phyloP scores from a whole-genome alignment of 805 yeast species.

The Cyberlindnera lachancei region DNA sequence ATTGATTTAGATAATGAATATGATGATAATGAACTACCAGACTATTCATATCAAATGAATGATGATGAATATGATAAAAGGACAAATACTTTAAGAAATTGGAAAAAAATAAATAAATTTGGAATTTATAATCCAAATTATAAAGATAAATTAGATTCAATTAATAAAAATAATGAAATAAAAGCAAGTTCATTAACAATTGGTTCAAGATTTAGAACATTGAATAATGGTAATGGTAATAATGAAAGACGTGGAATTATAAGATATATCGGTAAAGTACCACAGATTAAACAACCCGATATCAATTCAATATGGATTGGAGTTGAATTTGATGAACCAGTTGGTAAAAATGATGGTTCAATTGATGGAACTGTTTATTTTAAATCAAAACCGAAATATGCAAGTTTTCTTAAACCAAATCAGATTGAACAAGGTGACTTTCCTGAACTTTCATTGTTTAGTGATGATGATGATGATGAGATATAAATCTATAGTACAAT shows the following conservation, averaged over 20 bases:
- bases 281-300: slow-evolving; percentile 47
- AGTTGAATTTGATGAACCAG: slow-evolving; percentile 75
- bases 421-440: slow-evolving; percentile 65
- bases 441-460: slow-evolving; percentile 39
- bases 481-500: slow-evolving; percentile 3
- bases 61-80: slow-evolving; percentile 57
- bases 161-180: slow-evolving; percentile 21
- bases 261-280: slow-evolving; percentile 59
- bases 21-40: slow-evolving; percentile 18
- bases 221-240: slow-evolving; percentile 33
- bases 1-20: too few species aligned
- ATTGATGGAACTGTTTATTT: slow-evolving; percentile 58
- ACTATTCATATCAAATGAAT: slow-evolving; percentile 37
- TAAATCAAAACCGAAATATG: slow-evolving; percentile 47
- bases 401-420: slow-evolving; percentile 70
- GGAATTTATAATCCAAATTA: slow-evolving; percentile 66
- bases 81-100: slow-evolving; percentile 56
- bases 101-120: slow-evolving; percentile 64
- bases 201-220: slow-evolving; percentile 48
- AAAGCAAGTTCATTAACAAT: slow-evolving; percentile 30
- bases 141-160: slow-evolving; percentile 23
- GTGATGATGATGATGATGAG: slow-evolving; percentile 44
- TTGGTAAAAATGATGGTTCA: slow-evolving; percentile 80
- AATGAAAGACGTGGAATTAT: slow-evolving; percentile 65
- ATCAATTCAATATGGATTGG: slow-evolving; percentile 62